phyloP scores from a whole-genome alignment of 352 stramenopile genomes.

The Albugo candida region DNA sequence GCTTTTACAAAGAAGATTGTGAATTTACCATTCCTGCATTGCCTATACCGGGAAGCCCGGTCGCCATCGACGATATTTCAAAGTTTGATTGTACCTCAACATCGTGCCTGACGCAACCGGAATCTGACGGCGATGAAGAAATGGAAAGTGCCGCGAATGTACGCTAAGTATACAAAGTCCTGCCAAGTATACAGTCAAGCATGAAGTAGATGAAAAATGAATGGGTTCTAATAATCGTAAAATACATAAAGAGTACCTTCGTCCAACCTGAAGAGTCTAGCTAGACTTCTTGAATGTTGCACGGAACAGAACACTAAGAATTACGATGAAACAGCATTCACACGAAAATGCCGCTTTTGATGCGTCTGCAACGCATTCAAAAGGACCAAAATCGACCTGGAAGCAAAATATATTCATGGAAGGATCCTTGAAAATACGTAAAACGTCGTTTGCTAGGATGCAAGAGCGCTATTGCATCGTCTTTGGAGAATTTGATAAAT shows the following conservation, averaged over 20 bases:
- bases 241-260: background rate
- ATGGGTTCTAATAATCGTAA: background rate
- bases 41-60: no score
- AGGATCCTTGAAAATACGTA: constrained; percentile 50
- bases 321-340: background rate
- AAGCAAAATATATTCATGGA: constrained; percentile 25
- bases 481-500: constrained; percentile 31
- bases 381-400: background rate
- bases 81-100: no score
- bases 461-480: constrained; percentile 65
- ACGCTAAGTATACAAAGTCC: no score
- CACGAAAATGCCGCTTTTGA: background rate
- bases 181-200: no score
- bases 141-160: no score
- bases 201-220: no score
- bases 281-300: background rate
- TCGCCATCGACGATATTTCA: no score
- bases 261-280: background rate
- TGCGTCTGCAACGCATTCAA: background rate
- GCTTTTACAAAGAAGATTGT: no score
- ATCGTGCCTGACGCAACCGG: no score
- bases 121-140: no score
- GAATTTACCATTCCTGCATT: no score
- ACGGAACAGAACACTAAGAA: background rate
- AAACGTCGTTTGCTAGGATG: constrained; percentile 51